Base-by-base conservation (phyloP, 2,329 filamentous ascomycete species). In the Aphanocladium album region DNA sequence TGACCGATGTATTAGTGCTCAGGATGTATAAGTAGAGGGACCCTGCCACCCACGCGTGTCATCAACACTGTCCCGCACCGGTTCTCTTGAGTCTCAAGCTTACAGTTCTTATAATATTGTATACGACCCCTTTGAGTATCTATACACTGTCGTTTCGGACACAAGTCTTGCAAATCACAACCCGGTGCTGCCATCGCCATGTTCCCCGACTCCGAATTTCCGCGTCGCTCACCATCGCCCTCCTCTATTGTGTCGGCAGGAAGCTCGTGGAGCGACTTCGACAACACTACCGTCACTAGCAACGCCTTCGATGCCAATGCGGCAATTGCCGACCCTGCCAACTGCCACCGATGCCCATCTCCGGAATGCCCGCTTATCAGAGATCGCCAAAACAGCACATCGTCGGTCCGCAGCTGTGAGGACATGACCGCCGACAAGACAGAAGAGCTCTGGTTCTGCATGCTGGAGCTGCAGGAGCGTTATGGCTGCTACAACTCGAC, bases 401-500 rank as follows among this genome's bases (percentile, higher is more conserved):
- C 61, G 25, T 65, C 63, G 58, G 68, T 71, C 41, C 72, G 74
- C 14, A 76, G 51, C 64, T 70, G 69, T 58, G 65, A 66, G 55
- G 66, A 64, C 63, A 70, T 76, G 70, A 71, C 65, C 25, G 65
- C 67, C 25, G 73, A 76, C 33, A 76, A 78, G 62, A 77, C 74
- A 4, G 69, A 72, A 21, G 73, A 75, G 39, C 67, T 81, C 3
- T 81, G 79, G 79, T 67, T 71, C 53, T 79, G 78, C 64, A 81
- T 81, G 79, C 72, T 81, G 2, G 73, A 77, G 52, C 70, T 81
- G 9, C 79, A 81, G 67, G 70, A 72, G 62, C 72, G 69, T 5
- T 81, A 79, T 57, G 75, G 76, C 6, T 81, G 79, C 69, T 81
- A 81, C 64, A 79, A 76, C 30, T 81, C 79, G 19, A 77, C 79